Evolutionary conservation across 345 rosid genomes (phyloP), one percentile per base, ranked within the genome.

Genomic region (Dipteronia dyeriana): DNA sequence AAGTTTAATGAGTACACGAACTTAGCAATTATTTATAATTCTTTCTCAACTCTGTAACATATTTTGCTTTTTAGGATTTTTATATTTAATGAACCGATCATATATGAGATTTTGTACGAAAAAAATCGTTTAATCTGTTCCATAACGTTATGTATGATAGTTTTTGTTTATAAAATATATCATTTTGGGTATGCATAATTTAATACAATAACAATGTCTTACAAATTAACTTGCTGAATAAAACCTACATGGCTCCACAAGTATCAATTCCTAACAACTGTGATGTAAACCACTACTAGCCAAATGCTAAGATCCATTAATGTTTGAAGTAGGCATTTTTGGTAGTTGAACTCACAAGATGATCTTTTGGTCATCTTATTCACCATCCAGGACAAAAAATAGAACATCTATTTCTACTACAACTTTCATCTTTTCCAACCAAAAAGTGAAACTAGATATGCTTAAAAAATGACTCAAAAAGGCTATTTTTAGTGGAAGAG

Each of bases 321-420:
- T 70, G 16, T 29, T 14, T 41, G 7, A 16, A 23, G 26, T 45
- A 7, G 68, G 7, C 9, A 25, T 54, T 74, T 74, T 13, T 20
- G 23, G 62, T 34, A 16, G 72, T 66, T 66, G 72, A 54, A 64
- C 70, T 26, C 7, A 29, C 29, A 11, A 5, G n/a, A 8, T 14
- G 47, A 19, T 38, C 34, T 34, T 17, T 25, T 45, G 64, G 17
- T 75, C 60, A 19, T 75, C 60, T 65, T 75, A 70, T 19, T 38
- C 31, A 49, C 70, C 66, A 20, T 56, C 66, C 6, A 38, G 13
- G 12, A 56, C n/a, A 71, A 20, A 34, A 16, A 41, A 41, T n/a
- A n/a, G n/a, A 34, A n/a, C n/a, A 51, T 51, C 19, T 10, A 14
- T 14, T 8, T 29, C 9, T 57, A 20, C 57, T 16, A 22, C 54